Evolutionary conservation across 345 rosid species (phyloP), one percentile per base, ranked within the genome.

Genomic region (Kandelia obovata): DNA sequence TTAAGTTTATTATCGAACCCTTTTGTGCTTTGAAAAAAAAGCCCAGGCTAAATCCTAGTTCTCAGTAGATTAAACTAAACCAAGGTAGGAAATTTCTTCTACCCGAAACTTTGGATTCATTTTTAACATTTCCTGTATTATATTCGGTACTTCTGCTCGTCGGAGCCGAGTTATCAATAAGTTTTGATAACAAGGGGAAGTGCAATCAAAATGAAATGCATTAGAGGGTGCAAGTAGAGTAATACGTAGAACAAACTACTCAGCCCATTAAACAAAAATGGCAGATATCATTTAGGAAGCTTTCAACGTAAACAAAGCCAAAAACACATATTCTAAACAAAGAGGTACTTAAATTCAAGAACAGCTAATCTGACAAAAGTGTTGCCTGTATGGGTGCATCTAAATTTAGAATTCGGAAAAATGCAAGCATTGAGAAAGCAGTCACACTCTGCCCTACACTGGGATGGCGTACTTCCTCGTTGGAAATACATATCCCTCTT

Each of bases 401-500:
- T n/a, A n/a, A 53, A 21, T 53, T 21, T 21, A 21, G 25, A 53
- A 3, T 53, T n/a, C 11, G 11, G 58, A 53, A 53, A 7, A 21
- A 28, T 53, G 58, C 21, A 53, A 53, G 21, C 25, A 11, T 7
- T 21, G 27, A 25, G 19, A 2, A 20, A 53, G 8, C 27, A 21
- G 10, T 20, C 4, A 11, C 27, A 0, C 19, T 7, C 66, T 35
- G 61, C 8, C 58, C 30, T 75, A 75, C 64, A 69, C 79, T 53
- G 65, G 70, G 61, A 75, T 63, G 27, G 79, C 79, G 28, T 64
- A 70, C 66, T 75, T 75, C 62, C 78, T 75, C 67, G 70, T 11
- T n/a, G 78, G 32, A 58, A 75, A 27, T 75, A 75, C 71, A 70
- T 75, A 25, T 75, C 79, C 67, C 63, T 65, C 70, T 75, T 75